phyloP scores from a whole-genome alignment of 257 asterid species.

The Schizonepeta tenuifolia region DNA sequence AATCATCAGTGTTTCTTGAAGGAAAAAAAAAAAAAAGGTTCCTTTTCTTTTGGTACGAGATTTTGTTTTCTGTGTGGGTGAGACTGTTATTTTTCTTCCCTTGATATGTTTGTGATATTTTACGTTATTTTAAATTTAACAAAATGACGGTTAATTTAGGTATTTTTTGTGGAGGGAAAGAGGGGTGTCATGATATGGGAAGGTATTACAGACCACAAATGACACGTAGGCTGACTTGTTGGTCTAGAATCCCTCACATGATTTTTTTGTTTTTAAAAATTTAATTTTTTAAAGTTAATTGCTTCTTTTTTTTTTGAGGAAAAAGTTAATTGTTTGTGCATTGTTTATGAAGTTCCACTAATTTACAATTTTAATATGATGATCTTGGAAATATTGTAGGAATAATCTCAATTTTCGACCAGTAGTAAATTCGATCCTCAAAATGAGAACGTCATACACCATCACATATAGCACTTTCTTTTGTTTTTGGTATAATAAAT shows the following conservation, averaged over 20 bases:
- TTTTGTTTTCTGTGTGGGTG: slow-evolving; percentile 3
- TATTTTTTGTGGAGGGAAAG: slow-evolving; percentile 72
- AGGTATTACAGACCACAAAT: slow-evolving; percentile 51
- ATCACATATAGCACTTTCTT: too few relatives aligned
- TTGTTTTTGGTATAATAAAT: too few relatives aligned
- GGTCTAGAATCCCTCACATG: slow-evolving; percentile 14
- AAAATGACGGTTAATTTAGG: slow-evolving; percentile 53
- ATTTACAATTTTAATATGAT: too few relatives aligned
- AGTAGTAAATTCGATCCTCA: too few relatives aligned
- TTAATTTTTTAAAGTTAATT: too few relatives aligned
- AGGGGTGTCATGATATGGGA: slow-evolving; percentile 36
- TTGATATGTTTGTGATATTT: slow-evolving; percentile 17
- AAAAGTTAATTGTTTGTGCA: too few relatives aligned
- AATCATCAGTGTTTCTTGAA: slow-evolving; percentile 33
- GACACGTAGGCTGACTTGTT: slow-evolving; percentile 32
- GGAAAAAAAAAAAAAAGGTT: background rate
- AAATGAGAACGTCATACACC: too few relatives aligned
- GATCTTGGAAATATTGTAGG: too few relatives aligned
- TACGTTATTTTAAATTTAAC: background rate
- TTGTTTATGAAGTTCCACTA: too few relatives aligned
- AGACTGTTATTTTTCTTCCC: background rate
- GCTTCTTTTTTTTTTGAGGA: too few relatives aligned
- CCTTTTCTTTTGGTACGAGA: background rate
- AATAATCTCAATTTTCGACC: too few relatives aligned
- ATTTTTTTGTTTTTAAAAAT: background rate